These are phyloP conservation scores for Syzygium jambos DNA, from an alignment of 345 rosid species.

Conservation along the genomic window DNA sequence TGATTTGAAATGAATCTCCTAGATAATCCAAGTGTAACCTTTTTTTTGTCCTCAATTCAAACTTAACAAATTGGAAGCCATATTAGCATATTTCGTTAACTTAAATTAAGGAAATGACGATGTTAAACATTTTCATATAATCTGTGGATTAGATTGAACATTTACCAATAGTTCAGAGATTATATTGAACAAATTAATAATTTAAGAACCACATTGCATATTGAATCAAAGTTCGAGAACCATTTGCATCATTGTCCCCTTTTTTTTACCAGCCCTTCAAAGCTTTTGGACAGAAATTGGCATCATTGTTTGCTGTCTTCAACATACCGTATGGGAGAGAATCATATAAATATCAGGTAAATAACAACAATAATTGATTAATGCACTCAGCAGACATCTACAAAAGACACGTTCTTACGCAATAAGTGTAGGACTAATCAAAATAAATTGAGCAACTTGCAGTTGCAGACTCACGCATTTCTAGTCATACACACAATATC, in stretches of 20 bases:
- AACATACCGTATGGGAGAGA: background rate
- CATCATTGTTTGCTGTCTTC: background rate
- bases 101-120: too few species aligned
- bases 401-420: background rate
- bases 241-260: background rate
- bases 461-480: background rate
- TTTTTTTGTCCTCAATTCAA: too few species aligned
- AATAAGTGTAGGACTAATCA: background rate
- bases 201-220: too few species aligned
- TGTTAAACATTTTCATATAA: too few species aligned
- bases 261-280: background rate
- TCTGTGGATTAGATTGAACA: too few species aligned
- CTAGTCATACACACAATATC: background rate
- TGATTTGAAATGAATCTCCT: too few species aligned
- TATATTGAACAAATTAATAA: too few species aligned
- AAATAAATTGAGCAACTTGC: background rate
- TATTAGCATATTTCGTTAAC: too few species aligned
- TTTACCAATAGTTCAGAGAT: too few species aligned
- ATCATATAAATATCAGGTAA: background rate
- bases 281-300: background rate
- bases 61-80: too few species aligned
- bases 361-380: background rate
- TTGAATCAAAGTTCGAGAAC: too few species aligned
- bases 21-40: too few species aligned
- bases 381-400: background rate